Percentiles rank a stretch among this genome's conserved stretches.
Evolutionary conservation across 768 basidiomycete species (phyloP).

Genomic region (Naematelia aurantialba): DNA sequence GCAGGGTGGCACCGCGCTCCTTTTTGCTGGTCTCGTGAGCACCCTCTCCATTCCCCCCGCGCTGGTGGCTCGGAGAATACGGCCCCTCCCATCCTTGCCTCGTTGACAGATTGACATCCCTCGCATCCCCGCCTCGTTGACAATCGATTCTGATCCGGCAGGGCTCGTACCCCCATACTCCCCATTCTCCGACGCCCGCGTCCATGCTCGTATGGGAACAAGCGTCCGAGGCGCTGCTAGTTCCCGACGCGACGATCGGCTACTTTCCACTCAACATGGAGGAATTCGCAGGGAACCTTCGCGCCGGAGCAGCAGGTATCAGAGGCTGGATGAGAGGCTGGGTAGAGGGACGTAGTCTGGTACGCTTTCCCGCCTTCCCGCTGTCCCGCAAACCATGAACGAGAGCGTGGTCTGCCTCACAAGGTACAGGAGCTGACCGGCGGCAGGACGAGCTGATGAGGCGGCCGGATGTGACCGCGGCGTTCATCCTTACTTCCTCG

Average conservation of each 20-base stretch:
- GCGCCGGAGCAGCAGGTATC: slow-evolving; percentile 15
- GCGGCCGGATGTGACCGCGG: slow-evolving; percentile 42
- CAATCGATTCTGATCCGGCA: too few relatives aligned
- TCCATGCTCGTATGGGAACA: slow-evolving; percentile 43
- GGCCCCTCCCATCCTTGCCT: background rate
- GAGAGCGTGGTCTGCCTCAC: background rate
- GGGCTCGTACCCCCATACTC: slow-evolving; percentile 49
- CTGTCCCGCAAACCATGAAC: too few relatives aligned
- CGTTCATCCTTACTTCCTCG: slow-evolving; percentile 45
- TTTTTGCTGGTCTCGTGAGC: slow-evolving; percentile 47
- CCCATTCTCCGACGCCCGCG: slow-evolving; percentile 37
- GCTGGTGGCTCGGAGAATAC: too few relatives aligned
- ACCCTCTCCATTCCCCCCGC: too few relatives aligned
- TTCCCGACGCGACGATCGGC: slow-evolving; percentile 38
- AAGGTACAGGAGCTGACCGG: slow-evolving; percentile 1
- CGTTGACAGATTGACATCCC: background rate
- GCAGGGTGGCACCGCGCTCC: slow-evolving; percentile 27
- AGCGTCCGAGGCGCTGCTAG: slow-evolving; percentile 43
- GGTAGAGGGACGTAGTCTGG: slow-evolving; percentile 43
- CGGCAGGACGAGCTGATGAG: slow-evolving; percentile 42
- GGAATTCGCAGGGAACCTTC: slow-evolving; percentile 26
- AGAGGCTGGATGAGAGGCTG: slow-evolving; percentile 42
- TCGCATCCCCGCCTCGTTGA: background rate
- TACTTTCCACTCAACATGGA: slow-evolving; percentile 40
- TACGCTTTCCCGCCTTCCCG: too few relatives aligned